Evolutionary conservation across 257 asterid species (phyloP).

Genomic region (Penstemon eatonii): DNA sequence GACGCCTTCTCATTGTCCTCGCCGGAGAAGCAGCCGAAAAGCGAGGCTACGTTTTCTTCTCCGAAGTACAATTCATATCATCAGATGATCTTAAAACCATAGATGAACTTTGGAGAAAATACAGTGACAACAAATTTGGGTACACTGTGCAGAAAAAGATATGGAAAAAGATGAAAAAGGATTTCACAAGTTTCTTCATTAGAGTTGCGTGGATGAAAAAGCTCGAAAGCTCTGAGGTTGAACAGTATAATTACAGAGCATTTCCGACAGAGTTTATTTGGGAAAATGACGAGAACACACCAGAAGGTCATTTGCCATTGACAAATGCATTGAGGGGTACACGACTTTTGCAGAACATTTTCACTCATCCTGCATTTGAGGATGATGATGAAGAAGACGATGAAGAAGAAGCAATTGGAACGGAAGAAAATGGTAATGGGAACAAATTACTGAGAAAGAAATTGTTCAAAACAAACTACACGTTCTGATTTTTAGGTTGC

Average conservation of each 20-base stretch:
- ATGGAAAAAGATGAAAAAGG: constrained; percentile 52
- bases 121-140: constrained; percentile 66
- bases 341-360: constrained; percentile 56
- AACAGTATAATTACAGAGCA: constrained; percentile 71
- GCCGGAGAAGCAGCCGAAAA: constrained; percentile 82
- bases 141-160: constrained; percentile 80
- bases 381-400: constrained; percentile 37
- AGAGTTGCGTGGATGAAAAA: constrained; percentile 87
- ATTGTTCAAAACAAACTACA: constrained; percentile 48
- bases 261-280: constrained; percentile 81
- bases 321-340: constrained; percentile 90
- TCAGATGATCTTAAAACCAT: constrained; percentile 51
- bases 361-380: constrained; percentile 68
- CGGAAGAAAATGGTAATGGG: constrained; percentile 22
- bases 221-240: constrained; percentile 64
- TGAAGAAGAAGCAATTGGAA: constrained; percentile 9
- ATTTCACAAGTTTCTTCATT: constrained; percentile 68
- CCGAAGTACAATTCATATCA: constrained; percentile 78
- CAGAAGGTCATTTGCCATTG: constrained; percentile 82
- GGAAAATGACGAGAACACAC: constrained; percentile 61
- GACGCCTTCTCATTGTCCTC: constrained; percentile 74
- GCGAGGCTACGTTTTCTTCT: constrained; percentile 92
- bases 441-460: constrained; percentile 34
- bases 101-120: constrained; percentile 68
- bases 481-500: constrained; percentile 34